A percentile compares a stretch with the other conserved stretches of the same genome.
Evolutionary conservation across 495 filamentous ascomycete genomes (phyloP).

Genomic region (Penicillium goetzii): DNA sequence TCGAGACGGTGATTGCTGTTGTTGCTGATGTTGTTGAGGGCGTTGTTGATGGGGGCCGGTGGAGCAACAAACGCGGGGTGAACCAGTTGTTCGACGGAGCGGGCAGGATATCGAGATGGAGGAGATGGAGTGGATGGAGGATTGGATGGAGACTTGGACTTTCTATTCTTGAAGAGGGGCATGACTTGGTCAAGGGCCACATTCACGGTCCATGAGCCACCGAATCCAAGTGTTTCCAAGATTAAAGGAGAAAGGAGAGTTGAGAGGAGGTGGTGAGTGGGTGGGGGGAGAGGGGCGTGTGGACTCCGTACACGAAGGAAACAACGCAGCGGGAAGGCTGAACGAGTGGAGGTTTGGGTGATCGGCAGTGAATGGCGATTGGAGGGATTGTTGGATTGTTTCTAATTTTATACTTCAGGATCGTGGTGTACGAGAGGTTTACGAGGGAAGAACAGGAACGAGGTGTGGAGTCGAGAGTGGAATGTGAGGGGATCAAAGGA

Average conservation of each 20-base stretch:
- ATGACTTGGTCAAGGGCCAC: conserved; percentile 17
- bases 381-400: neutral
- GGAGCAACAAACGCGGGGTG: conserved; percentile 29
- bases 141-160: conserved; percentile 28
- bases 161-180: conserved; percentile 37
- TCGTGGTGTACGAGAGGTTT: neutral
- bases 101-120: conserved; percentile 29
- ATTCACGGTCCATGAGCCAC: neutral
- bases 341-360: neutral
- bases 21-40: conserved; percentile 5
- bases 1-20: conserved; percentile 22
- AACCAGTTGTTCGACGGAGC: conserved; percentile 41
- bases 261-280: neutral
- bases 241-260: neutral
- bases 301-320: neutral
- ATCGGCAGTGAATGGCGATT: neutral
- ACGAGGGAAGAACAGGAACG: neutral
- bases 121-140: conserved; percentile 16
- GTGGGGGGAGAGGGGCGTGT: neutral
- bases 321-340: conserved; percentile 4
- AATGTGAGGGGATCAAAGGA: neutral
- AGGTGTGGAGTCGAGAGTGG: neutral
- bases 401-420: conserved; percentile 5
- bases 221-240: neutral
- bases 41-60: conserved; percentile 21